Conservation (phyloP, 495 filamentous ascomycete species). For the Penicillium subrubescens region DNA sequence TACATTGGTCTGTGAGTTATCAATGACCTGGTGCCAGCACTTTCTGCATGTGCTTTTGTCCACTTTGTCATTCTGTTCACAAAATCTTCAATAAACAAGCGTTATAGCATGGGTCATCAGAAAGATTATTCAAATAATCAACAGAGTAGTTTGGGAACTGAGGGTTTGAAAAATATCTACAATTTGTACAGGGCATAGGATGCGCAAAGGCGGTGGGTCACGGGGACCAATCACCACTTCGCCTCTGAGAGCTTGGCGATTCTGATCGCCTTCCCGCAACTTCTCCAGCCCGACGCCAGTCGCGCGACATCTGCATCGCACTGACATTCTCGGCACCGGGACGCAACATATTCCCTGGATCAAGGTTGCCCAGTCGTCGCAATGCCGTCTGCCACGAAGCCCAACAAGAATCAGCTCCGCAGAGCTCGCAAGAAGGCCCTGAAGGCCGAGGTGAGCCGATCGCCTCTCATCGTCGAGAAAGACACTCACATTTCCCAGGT, state of each 20-base stretch:
- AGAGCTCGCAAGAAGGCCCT: conserved; percentile 89
- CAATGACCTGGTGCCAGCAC: background rate
- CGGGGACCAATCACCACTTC: background rate
- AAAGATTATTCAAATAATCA: background rate
- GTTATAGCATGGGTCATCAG: background rate
- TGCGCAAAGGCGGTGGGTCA: background rate
- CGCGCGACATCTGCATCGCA: background rate
- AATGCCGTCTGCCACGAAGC: conserved; percentile 47
- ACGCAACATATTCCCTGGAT: background rate
- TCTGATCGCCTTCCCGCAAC: conserved; percentile 3
- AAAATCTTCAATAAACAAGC: background rate
- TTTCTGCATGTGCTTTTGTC: background rate
- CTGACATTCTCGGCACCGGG: background rate
- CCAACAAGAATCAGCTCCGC: conserved; percentile 82
- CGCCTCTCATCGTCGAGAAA: background rate
- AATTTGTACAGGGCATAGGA: background rate
- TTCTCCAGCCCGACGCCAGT: background rate
- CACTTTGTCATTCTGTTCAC: background rate
- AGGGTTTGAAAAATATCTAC: background rate
- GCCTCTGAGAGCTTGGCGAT: background rate
- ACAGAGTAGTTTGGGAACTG: background rate
- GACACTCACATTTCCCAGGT: conserved; percentile 20
- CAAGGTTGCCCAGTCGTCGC: conserved; percentile 1
- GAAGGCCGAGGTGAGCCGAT: conserved; percentile 47
- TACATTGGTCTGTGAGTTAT: background rate